These are phyloP conservation scores for Aphanoascus verrucosus DNA, from an alignment of 2,329 filamentous ascomycete genomes.

Conservation along the genomic window DNA sequence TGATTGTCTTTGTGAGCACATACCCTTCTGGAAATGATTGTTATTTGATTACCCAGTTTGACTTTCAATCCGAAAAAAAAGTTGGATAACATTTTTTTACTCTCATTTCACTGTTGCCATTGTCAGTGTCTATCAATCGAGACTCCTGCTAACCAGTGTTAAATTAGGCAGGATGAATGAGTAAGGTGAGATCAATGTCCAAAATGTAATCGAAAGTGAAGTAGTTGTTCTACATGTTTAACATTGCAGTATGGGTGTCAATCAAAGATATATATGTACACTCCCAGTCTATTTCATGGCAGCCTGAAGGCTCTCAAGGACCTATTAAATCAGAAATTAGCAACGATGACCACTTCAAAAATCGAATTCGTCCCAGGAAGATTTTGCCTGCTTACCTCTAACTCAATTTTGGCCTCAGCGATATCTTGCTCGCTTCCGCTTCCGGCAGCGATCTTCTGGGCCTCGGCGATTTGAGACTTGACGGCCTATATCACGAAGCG, in stretches of 20 bases:
- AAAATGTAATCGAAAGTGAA: neutral
- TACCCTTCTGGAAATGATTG: too few species aligned
- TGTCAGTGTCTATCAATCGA: too few species aligned
- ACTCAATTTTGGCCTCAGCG: conserved; percentile 97
- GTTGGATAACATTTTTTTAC: too few species aligned
- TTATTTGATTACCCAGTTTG: too few species aligned
- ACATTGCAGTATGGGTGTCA: conserved; percentile 12
- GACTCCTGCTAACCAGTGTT: too few species aligned
- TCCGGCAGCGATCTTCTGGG: conserved; percentile 86
- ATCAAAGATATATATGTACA: conserved; percentile 32
- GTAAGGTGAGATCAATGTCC: neutral
- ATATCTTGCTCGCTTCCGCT: conserved; percentile 92
- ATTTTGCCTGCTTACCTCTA: conserved; percentile 59
- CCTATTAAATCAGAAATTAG: conserved; percentile 25
- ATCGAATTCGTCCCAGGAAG: neutral
- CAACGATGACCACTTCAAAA: neutral
- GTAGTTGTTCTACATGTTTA: conserved; percentile 15
- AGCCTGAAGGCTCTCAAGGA: conserved; percentile 41
- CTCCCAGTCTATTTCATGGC: conserved; percentile 37
- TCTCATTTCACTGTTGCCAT: too few species aligned
- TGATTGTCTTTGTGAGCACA: too few species aligned
- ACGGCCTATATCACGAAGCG: conserved; percentile 47
- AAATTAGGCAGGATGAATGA: too few species aligned
- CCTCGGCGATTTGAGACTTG: conserved; percentile 80
- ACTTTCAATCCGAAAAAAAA: too few species aligned